Evolutionary conservation across 208 protist genomes (phyloP).

Genomic region (Acanthamoeba healyi): DNA sequence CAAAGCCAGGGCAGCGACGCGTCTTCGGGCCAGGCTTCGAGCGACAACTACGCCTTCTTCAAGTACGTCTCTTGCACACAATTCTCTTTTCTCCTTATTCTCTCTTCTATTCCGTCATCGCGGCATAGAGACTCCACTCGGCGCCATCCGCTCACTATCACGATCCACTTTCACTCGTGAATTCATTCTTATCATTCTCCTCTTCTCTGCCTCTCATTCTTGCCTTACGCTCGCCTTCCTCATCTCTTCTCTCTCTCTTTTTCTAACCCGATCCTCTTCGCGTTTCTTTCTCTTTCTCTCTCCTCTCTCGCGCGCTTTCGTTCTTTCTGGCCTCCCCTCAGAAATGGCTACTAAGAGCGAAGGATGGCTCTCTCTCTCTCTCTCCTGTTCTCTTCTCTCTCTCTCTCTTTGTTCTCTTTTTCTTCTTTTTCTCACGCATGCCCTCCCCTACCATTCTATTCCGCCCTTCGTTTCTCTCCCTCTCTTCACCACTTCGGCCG

Average conservation of each 20-base stretch:
- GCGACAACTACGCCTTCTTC: constrained; percentile 39
- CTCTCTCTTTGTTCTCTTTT: background rate
- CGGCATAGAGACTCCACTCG: no score
- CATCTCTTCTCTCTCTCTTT: background rate
- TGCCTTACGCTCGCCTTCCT: background rate
- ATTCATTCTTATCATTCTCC: background rate
- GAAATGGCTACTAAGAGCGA: constrained; percentile 56
- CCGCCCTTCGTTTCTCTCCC: background rate
- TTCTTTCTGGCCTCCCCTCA: background rate
- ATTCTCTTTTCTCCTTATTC: background rate
- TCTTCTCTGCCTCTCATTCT: background rate
- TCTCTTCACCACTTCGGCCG: no score
- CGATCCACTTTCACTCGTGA: background rate
- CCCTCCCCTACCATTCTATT: background rate
- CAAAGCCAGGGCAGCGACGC: constrained; percentile 31
- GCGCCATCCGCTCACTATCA: background rate
- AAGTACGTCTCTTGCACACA: background rate
- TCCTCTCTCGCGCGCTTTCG: background rate
- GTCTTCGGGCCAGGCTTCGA: background rate
- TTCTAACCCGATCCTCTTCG: background rate
- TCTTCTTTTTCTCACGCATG: background rate
- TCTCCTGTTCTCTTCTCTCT: background rate
- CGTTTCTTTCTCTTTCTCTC: background rate
- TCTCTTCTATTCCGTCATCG: background rate
- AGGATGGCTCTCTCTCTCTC: background rate